Conservation (phyloP, 1,284 basidiomycete genomes). For the Bjerkandera adusta region DNA sequence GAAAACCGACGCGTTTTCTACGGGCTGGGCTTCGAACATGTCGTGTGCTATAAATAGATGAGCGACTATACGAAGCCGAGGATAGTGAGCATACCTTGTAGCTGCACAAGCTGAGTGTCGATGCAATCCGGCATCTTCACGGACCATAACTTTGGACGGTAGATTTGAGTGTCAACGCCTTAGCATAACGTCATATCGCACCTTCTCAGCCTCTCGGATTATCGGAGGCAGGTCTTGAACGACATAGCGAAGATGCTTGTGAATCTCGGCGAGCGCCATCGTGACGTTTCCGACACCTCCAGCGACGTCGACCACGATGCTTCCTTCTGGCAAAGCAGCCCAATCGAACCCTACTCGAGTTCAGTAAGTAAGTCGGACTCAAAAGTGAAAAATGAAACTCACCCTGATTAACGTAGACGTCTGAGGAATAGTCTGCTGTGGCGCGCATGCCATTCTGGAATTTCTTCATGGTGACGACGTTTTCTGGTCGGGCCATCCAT, state of each 20-base stretch:
- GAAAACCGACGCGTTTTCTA: slow-evolving; percentile 25
- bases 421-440: background rate
- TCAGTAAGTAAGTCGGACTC: no score
- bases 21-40: slow-evolving; percentile 29
- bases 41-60: slow-evolving; percentile 21
- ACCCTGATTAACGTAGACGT: background rate
- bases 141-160: slow-evolving; percentile 11
- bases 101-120: slow-evolving; percentile 4
- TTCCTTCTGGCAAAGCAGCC: slow-evolving; percentile 12
- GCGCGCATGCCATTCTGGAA: slow-evolving; percentile 8
- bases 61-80: no score
- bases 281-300: slow-evolving; percentile 19
- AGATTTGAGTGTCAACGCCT: no score
- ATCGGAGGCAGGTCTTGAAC: slow-evolving; percentile 17
- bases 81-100: slow-evolving; percentile 12
- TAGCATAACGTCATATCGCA: no score
- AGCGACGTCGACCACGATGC: slow-evolving; percentile 21
- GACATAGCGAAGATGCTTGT: slow-evolving; percentile 16
- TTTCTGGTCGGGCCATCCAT: slow-evolving; percentile 10
- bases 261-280: slow-evolving; percentile 10
- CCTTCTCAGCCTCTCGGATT: slow-evolving; percentile 3
- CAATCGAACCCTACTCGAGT: slow-evolving; percentile 14
- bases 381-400: background rate
- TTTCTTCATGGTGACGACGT: background rate
- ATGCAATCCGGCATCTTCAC: slow-evolving; percentile 3